A percentile compares a stretch with the other conserved stretches of the same genome.
These are phyloP conservation scores for Kodamaea leandrae DNA, from an alignment of 805 yeast species.

Conservation along the genomic window DNA sequence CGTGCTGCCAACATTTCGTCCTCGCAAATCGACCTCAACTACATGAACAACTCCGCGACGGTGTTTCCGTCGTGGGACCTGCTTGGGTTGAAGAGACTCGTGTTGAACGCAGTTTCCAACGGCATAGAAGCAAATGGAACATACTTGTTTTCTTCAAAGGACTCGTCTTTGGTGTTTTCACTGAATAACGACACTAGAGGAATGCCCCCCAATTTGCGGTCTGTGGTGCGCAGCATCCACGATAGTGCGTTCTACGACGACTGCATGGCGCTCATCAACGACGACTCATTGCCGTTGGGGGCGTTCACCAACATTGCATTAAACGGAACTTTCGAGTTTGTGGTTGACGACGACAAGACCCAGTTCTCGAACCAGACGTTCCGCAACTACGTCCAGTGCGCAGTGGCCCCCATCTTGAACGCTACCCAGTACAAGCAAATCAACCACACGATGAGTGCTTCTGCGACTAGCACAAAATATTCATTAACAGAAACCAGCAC, in stretches of 20 bases:
- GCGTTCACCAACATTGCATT: neutral
- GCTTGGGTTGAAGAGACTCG: slow-evolving; percentile 24
- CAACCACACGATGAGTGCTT: neutral
- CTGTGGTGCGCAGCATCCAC: neutral
- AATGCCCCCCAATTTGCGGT: neutral
- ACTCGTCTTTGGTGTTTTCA: neutral
- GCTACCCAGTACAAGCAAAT: slow-evolving; percentile 15
- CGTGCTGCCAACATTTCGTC: neutral
- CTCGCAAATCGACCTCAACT: slow-evolving; percentile 13
- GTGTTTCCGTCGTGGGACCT: slow-evolving; percentile 8
- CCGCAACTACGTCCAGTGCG: slow-evolving; percentile 46
- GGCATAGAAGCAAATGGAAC: slow-evolving; percentile 12
- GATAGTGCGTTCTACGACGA: neutral
- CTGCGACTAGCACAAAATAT: neutral
- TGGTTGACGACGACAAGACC: slow-evolving; percentile 30
- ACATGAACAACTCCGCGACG: slow-evolving; percentile 16
- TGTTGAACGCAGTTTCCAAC: slow-evolving; percentile 25
- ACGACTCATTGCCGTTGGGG: neutral
- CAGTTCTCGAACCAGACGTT: slow-evolving; percentile 42
- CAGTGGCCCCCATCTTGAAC: slow-evolving; percentile 64
- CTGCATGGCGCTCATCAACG: neutral
- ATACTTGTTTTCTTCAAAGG: neutral
- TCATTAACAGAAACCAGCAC: neutral
- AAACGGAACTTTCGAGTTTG: slow-evolving; percentile 15
- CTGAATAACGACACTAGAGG: neutral